Evolutionary conservation across 1,284 basidiomycete species (phyloP).

Genomic region (Chiua sp.): DNA sequence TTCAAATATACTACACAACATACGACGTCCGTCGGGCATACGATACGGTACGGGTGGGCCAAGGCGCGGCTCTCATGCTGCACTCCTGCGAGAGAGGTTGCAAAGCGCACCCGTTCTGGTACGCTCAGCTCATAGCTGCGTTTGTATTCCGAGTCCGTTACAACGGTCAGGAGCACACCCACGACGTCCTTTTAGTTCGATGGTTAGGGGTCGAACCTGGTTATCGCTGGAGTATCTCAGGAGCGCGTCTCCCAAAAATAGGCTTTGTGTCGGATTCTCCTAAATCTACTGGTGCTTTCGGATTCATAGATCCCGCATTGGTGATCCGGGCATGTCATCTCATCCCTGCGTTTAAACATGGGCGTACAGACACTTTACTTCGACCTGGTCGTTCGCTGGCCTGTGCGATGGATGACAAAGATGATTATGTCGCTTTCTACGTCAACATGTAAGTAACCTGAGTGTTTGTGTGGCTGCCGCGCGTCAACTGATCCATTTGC

Average conservation of each 20-base stretch:
- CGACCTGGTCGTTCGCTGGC: too few relatives aligned
- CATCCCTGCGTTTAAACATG: conserved; percentile 5
- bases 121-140: conserved; percentile 21
- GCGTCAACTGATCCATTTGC: too few relatives aligned
- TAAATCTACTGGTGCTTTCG: background rate
- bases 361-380: background rate
- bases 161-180: background rate
- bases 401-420: too few relatives aligned
- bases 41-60: conserved; percentile 31
- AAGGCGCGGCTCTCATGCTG: conserved; percentile 9
- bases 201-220: conserved; percentile 9
- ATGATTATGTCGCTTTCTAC: too few relatives aligned
- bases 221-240: background rate
- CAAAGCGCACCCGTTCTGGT: conserved; percentile 30
- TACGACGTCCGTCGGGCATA: conserved; percentile 22
- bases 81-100: conserved; percentile 12
- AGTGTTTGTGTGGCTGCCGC: too few relatives aligned
- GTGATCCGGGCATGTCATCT: conserved; percentile 3
- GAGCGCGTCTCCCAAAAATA: background rate
- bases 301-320: conserved; percentile 2
- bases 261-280: conserved; percentile 6
- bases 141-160: conserved; percentile 5
- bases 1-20: conserved; percentile 36
- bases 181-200: conserved; percentile 10
- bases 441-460: too few relatives aligned